phyloP scores from a whole-genome alignment of 345 rosid species.

The Melaleuca quinquenervia region DNA sequence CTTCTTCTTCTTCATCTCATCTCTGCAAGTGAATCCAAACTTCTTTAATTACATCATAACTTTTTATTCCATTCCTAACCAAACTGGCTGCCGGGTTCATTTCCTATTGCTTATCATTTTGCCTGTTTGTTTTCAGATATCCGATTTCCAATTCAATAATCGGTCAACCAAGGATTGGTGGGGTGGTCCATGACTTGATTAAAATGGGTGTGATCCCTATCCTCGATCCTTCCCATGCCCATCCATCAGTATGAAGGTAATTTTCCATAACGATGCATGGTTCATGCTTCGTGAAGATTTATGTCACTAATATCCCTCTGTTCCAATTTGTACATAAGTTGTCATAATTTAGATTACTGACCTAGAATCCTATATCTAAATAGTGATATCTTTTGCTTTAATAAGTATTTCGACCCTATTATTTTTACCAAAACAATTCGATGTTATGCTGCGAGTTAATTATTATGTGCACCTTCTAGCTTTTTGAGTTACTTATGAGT shows the following conservation, averaged over 20 bases:
- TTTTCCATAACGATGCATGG: background rate
- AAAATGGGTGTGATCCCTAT: background rate
- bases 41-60: background rate
- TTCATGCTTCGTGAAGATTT: background rate
- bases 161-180: background rate
- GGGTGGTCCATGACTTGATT: background rate
- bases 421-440: accelerated
- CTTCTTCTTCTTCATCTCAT: too few species aligned
- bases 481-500: background rate
- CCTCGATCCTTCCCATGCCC: background rate
- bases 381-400: background rate
- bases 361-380: background rate
- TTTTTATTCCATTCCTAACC: background rate
- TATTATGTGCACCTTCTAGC: background rate
- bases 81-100: accelerated
- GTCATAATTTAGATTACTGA: background rate
- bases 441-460: background rate
- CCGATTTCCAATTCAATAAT: background rate
- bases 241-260: background rate
- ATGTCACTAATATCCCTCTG: background rate
- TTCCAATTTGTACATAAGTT: background rate
- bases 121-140: background rate
- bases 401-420: background rate
- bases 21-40: too few species aligned
- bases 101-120: background rate